Base-by-base conservation (phyloP, 2,329 filamentous ascomycete species). In the Neofusicoccum parvum region DNA sequence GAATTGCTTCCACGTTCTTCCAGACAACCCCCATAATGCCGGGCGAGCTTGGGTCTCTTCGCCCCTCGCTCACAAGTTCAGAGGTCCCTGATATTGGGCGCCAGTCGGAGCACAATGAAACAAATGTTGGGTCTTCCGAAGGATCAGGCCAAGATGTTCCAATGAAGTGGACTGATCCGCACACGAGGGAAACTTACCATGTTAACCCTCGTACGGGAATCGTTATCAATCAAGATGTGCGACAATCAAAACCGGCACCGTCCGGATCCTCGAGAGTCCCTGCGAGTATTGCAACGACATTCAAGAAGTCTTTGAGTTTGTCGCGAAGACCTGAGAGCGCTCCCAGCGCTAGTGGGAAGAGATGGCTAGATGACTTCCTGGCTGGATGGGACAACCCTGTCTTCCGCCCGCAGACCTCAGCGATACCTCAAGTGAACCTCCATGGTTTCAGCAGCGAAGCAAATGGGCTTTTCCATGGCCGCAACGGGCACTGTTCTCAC, bases 311-410 rank as follows among this genome's bases (percentile, higher is more conserved):
- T 3, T 58, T 80, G 27, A 77, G 78, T 43, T 69, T 81, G 2
- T 64, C 72, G 34, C 67, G 67, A 7, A 60, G 23, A 11, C 20
- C 37, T 46, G 71, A 60, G 23, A 43, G n/a, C 14, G 51, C 48
- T 10, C 45, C 67, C 17, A 41, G 49, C 23, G 49, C 2, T 32
- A 50, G 62, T 5, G 65, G 66, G 6, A 39, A 53, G 9, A 56
- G 56, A 10, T 92, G 90, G 90, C 78, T 93, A 2, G 80, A 83
- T 9, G 78, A 82, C 6, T 71, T 94, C 6, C 76, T 92, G 1
- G 75, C 82, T 41, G 81, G 80, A 9, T 96, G 92, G 92, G 78
- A 90, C 9, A 96, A 94, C 66, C 92, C 92, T 0, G 80, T 92
- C 0, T 97, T 96, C 73, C 78, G 83, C n/a, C 75, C 75, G 1